These are phyloP conservation scores for Chiua virens DNA, from an alignment of 768 basidiomycete genomes.

Conservation along the genomic window DNA sequence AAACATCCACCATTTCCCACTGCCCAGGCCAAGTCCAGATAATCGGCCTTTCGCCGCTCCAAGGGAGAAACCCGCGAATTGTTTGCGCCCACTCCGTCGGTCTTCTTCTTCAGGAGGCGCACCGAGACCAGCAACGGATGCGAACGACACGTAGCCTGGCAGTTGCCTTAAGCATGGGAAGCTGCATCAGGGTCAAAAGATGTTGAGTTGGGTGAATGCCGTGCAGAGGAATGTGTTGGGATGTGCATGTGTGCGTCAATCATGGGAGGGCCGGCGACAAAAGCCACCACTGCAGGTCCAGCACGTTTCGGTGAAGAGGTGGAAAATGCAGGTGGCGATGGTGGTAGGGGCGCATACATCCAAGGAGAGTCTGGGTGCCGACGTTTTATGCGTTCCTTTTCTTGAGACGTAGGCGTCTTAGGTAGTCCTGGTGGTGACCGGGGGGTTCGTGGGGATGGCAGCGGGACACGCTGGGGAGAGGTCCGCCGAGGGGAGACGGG, in stretches of 20 bases:
- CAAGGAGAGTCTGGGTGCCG: conserved; percentile 25
- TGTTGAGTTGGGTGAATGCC: conserved; percentile 25
- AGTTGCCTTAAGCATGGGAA: conserved; percentile 52
- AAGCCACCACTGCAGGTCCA: conserved; percentile 22
- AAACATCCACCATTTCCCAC: conserved; percentile 35
- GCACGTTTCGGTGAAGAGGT: conserved; percentile 30
- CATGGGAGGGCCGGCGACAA: conserved; percentile 19
- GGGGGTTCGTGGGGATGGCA: conserved; percentile 16
- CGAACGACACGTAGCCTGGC: conserved; percentile 68
- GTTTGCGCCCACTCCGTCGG: conserved; percentile 25
- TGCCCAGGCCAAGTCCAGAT: conserved; percentile 27
- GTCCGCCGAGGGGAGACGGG: conserved; percentile 7
- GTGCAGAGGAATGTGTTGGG: conserved; percentile 8
- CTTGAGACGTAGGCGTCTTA: conserved; percentile 19
- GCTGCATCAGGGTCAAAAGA: conserved; percentile 65
- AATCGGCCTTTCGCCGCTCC: conserved; percentile 19
- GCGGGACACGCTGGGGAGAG: conserved; percentile 3
- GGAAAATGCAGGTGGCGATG: conserved; percentile 29
- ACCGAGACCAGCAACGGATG: conserved; percentile 65
- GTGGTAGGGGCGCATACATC: conserved; percentile 28
- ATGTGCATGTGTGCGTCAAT: conserved; percentile 11
- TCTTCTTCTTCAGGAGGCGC: conserved; percentile 51
- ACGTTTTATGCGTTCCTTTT: conserved; percentile 11
- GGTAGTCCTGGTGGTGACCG: conserved; percentile 16
- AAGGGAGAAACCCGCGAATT: conserved; percentile 15